phyloP scores from a whole-genome alignment of 345 rosid species.

The Carallia brachiata region DNA sequence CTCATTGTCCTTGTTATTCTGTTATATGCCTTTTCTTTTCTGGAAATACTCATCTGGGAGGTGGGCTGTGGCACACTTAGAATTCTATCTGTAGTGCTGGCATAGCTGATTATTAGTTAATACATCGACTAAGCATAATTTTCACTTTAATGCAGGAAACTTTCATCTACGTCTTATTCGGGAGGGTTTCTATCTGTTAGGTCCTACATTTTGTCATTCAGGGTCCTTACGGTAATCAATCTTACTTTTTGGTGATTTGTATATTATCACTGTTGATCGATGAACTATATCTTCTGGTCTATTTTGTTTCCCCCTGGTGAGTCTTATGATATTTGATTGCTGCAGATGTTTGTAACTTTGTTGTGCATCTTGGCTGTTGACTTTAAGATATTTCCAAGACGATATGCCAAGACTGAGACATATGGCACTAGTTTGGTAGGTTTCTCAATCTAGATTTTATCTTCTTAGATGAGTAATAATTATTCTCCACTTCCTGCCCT shows the following conservation, averaged over 20 bases:
- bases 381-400: conserved; percentile 80
- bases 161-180: conserved; percentile 32
- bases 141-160: conserved; percentile 31
- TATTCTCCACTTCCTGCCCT: not conserved
- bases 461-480: not conserved
- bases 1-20: not conserved
- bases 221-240: conserved; percentile 58
- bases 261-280: conserved; percentile 1
- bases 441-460: conserved; percentile 11
- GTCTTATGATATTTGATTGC: conserved; percentile 9
- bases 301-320: conserved; percentile 2
- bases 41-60: not conserved
- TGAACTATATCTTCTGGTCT: conserved; percentile 1
- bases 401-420: conserved; percentile 82
- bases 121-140: not conserved
- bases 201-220: conserved; percentile 53
- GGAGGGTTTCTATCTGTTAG: conserved; percentile 43
- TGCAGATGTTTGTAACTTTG: conserved; percentile 79
- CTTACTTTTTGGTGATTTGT: conserved; percentile 6
- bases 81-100: not conserved
- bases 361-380: conserved; percentile 93
- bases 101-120: not conserved
- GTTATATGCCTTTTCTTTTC: not conserved
- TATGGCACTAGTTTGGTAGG: conserved; percentile 81
- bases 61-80: not conserved